Evolutionary conservation across 257 asterid genomes (phyloP).

Genomic region (Solanum bukasovii): DNA sequence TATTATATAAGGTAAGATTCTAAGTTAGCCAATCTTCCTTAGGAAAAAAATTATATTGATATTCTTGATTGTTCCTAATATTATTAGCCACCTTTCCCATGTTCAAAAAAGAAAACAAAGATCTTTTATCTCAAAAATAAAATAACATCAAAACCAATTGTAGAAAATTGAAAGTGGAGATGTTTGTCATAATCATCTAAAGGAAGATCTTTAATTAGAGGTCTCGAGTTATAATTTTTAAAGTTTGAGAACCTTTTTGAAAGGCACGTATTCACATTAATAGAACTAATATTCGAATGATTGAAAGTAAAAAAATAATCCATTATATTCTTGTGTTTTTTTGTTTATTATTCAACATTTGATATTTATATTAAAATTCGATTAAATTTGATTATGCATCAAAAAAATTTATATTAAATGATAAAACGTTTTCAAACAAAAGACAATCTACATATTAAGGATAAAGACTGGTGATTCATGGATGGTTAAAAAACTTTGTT

Average conservation of each 20-base stretch:
- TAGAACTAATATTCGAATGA: neutral
- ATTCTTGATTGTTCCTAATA: neutral
- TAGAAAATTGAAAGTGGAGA: neutral
- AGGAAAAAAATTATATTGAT: neutral
- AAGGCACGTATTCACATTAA: neutral
- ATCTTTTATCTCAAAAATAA: neutral
- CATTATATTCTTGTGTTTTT: neutral
- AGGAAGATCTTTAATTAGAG: neutral
- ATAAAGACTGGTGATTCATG: neutral
- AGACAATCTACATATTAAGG: no score
- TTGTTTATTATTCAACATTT: accelerated
- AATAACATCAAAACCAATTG: neutral
- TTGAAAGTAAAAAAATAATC: neutral
- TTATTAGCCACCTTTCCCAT: neutral
- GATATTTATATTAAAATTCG: neutral
- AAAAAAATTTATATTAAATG: accelerated
- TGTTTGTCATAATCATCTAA: no score
- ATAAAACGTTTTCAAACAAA: neutral
- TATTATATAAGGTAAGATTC: neutral
- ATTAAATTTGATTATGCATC: accelerated
- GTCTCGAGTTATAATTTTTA: neutral
- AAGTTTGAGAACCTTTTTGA: neutral
- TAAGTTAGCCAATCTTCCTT: neutral
- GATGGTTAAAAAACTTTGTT: neutral
- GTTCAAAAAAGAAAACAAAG: neutral